A percentile compares a stretch with the other conserved stretches of the same genome.
These are phyloP conservation scores for Mortierella hygrophila DNA, from an alignment of 192 early-diverging fungal species.

Conservation along the genomic window DNA sequence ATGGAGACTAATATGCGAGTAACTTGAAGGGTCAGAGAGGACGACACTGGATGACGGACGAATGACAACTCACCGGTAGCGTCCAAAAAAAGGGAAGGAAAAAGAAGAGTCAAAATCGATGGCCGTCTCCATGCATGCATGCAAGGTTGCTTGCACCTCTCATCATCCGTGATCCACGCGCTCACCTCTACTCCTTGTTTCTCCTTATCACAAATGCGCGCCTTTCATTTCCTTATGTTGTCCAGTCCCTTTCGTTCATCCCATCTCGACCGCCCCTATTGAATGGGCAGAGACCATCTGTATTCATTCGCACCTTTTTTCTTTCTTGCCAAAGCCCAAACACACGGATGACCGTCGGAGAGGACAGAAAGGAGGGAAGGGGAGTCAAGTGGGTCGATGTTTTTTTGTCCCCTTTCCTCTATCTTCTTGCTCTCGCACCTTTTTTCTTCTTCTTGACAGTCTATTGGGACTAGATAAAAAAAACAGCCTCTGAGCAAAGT, in stretches of 20 bases:
- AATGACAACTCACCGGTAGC: not conserved
- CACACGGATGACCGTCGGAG: not conserved
- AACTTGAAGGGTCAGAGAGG: not conserved
- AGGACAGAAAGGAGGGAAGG: not conserved
- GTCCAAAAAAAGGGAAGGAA: not conserved
- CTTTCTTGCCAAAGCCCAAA: not conserved
- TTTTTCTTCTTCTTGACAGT: not conserved
- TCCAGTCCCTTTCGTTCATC: not conserved
- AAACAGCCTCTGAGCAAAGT: not conserved
- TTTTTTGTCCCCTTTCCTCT: not conserved
- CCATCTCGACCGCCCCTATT: not conserved
- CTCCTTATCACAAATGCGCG: constrained; percentile 1
- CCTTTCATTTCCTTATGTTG: not conserved
- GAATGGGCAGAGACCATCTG: not conserved
- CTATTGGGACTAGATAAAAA: constrained; percentile 5
- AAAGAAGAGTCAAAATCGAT: not conserved
- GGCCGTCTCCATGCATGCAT: not conserved
- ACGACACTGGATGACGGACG: not conserved
- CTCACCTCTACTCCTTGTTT: not conserved
- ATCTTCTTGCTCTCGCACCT: not conserved
- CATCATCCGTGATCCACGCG: not conserved
- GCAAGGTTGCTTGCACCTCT: not conserved
- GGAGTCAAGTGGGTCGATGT: not conserved
- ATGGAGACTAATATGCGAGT: not conserved
- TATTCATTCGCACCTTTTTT: not conserved